Evolutionary conservation across 2,329 filamentous ascomycete genomes (phyloP), one percentile per base, ranked within the genome.

Genomic region (Cercospora sojina): DNA sequence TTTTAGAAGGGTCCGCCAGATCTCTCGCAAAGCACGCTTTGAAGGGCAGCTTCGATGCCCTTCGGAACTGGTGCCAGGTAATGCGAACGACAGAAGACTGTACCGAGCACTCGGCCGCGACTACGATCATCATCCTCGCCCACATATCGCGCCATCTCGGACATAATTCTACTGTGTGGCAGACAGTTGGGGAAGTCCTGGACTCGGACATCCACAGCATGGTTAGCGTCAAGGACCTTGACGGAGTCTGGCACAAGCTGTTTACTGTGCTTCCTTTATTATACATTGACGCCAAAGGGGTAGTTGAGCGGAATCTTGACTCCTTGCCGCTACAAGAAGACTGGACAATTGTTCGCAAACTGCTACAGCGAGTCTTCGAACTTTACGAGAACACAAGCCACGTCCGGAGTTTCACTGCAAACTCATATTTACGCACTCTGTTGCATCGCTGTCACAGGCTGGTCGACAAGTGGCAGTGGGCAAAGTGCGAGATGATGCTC

Each of bases 381-480:
- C 70, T 83, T 2, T 87, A 86, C 64, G 74, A 80, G 3, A 71
- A 75, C 3, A 83, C 80, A 31, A 79, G 78, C 31, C 74, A 72
- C 10, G 72, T 74, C 1, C 77, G 78, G 35, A 79, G 80, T 13
- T 71, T 80, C 8, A 83, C 80, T n/a, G 79, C 85, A 66, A 87
- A 88, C 69, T 80, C 79, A 16, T 88, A 88, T 69, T 76, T 86
- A 58, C 82, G 85, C 60, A 75, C 80, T 7, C 74, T 83, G 25
- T 80, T 88, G 55, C 79, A 79, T 12, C 79, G 87, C 69, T 87
- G 85, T 70, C 82, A 84, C 70, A 74, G 80, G 43, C 77, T 89
- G 23, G 81, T 88, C 57, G 80, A 80, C 35, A 71, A 71, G 29
- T 88, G 86, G 87, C 81, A 83, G 16, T 88, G 86, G 86, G 79